These are phyloP conservation scores for Botrytis pseudocinerea DNA, from an alignment of 2,329 filamentous ascomycete genomes.

Conservation along the genomic window DNA sequence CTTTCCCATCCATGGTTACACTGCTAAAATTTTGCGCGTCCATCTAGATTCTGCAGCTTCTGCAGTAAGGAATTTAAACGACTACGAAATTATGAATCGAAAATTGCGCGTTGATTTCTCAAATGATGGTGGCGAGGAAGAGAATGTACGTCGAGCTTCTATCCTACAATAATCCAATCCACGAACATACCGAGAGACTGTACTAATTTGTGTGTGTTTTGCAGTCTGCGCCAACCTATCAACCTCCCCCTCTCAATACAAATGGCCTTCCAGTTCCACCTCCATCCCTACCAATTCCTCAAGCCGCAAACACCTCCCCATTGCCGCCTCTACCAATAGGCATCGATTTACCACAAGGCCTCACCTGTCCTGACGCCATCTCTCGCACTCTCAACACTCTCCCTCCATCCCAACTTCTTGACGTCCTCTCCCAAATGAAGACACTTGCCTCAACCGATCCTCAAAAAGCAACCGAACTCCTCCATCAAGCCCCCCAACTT, in stretches of 20 bases:
- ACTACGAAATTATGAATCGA: slow-evolving; percentile 91
- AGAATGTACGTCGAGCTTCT: slow-evolving; percentile 40
- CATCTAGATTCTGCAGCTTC: slow-evolving; percentile 76
- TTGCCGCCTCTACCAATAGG: slow-evolving; percentile 83
- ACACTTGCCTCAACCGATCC: slow-evolving; percentile 80
- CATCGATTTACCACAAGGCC: slow-evolving; percentile 76
- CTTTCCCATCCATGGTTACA: slow-evolving; percentile 11
- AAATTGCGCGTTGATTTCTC: slow-evolving; percentile 95
- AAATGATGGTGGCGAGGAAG: slow-evolving; percentile 76
- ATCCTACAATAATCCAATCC: background rate
- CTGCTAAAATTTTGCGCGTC: slow-evolving; percentile 15
- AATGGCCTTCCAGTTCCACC: slow-evolving; percentile 40
- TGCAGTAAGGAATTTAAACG: slow-evolving; percentile 92
- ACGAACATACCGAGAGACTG: background rate
- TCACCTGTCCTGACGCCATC: slow-evolving; percentile 87
- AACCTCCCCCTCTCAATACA: slow-evolving; percentile 25
- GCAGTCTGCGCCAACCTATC: slow-evolving; percentile 16
- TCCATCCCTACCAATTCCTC: slow-evolving; percentile 34
- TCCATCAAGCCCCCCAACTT: slow-evolving; percentile 87
- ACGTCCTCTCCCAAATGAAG: slow-evolving; percentile 95
- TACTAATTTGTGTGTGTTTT: background rate
- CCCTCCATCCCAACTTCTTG: slow-evolving; percentile 84
- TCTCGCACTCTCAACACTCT: slow-evolving; percentile 86
- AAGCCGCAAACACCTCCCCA: slow-evolving; percentile 47
- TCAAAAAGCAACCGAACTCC: slow-evolving; percentile 77